Percentiles rank a stretch among this genome's conserved stretches.
These are phyloP conservation scores for Tothia fuscella DNA, from an alignment of 2,329 filamentous ascomycete genomes.

Conservation along the genomic window DNA sequence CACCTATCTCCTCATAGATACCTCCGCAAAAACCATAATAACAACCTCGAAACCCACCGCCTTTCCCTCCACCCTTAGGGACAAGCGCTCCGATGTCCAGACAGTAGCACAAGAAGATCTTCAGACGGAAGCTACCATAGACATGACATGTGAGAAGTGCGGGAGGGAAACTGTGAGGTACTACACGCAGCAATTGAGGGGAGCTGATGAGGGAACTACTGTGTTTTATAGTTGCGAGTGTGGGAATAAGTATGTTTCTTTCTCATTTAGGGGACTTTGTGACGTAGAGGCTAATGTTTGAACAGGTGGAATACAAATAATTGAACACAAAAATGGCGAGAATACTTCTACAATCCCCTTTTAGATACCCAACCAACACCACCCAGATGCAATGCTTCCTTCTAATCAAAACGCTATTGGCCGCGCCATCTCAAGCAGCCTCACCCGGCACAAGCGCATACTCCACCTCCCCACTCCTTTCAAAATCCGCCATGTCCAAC, in stretches of 20 bases:
- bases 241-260: slow-evolving; percentile 57
- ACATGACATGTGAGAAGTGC: slow-evolving; percentile 67
- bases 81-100: slow-evolving; percentile 72
- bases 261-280: slow-evolving; percentile 10
- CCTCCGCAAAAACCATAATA: slow-evolving; percentile 60
- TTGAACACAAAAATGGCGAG: no score
- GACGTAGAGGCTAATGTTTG: neutral
- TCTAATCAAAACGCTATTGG: neutral
- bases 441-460: slow-evolving; percentile 72
- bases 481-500: slow-evolving; percentile 94
- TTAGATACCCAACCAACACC: neutral
- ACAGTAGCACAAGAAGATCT: slow-evolving; percentile 65
- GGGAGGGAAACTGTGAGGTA: slow-evolving; percentile 72
- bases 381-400: neutral
- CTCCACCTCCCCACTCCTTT: slow-evolving; percentile 76
- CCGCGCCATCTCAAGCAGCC: slow-evolving; percentile 15
- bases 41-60: slow-evolving; percentile 80
- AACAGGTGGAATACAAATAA: slow-evolving; percentile 47
- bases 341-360: no score
- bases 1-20: slow-evolving; percentile 39
- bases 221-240: slow-evolving; percentile 86
- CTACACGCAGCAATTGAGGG: slow-evolving; percentile 72
- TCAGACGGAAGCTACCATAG: slow-evolving; percentile 35
- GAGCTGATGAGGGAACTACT: slow-evolving; percentile 90
- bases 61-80: slow-evolving; percentile 79